These are phyloP conservation scores for Hemileia vastatrix DNA, from an alignment of 1,284 basidiomycete species.

Conservation along the genomic window DNA sequence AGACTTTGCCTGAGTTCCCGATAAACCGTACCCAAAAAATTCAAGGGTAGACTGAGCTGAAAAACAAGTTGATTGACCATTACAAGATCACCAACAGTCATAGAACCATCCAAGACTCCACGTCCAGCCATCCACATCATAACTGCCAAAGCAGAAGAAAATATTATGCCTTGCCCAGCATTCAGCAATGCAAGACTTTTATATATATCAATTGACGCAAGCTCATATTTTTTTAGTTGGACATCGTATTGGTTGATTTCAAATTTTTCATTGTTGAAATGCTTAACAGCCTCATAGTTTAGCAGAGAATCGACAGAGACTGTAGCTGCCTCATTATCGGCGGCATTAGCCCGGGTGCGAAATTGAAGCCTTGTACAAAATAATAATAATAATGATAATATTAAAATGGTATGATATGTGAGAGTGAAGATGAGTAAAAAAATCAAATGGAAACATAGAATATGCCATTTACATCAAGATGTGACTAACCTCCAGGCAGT, in stretches of 20 bases:
- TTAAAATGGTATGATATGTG: not conserved
- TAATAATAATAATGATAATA: not conserved
- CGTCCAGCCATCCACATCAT: conserved; percentile 24
- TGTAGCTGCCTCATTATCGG: conserved; percentile 19
- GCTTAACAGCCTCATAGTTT: conserved; percentile 23
- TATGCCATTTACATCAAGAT: too few species aligned
- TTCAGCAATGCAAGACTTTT: conserved; percentile 21
- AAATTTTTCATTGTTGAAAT: conserved; percentile 20
- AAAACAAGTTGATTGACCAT: conserved; percentile 24
- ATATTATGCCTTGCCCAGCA: conserved; percentile 19
- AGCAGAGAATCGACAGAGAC: conserved; percentile 13
- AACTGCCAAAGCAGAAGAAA: conserved; percentile 17
- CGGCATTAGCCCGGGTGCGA: conserved; percentile 17
- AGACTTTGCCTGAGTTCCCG: conserved; percentile 22
- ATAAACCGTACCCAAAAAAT: conserved; percentile 20
- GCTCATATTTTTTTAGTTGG: conserved; percentile 13
- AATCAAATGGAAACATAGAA: not conserved
- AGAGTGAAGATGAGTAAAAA: not conserved
- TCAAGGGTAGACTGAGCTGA: conserved; percentile 22
- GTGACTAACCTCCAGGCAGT: conserved; percentile 23
- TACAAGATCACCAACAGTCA: conserved; percentile 22
- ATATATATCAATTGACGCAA: conserved; percentile 17
- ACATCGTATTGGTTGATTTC: conserved; percentile 23
- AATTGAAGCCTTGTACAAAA: conserved; percentile 16
- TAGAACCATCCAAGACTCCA: conserved; percentile 16